These are phyloP conservation scores for Tulasnella sp. DNA, from an alignment of 768 basidiomycete genomes.

Conservation along the genomic window DNA sequence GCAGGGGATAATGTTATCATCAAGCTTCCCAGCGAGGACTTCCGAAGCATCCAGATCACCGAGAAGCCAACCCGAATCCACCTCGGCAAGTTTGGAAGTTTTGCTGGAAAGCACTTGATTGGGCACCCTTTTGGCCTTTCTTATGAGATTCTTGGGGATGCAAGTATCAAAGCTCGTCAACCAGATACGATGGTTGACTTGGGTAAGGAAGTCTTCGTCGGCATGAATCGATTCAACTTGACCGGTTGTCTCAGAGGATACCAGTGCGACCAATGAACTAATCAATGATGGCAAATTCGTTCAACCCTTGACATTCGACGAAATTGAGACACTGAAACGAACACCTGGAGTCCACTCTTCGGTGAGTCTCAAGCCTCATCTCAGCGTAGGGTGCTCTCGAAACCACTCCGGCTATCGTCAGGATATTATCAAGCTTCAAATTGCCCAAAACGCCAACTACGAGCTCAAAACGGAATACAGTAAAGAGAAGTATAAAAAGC, in stretches of 20 bases:
- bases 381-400: neutral
- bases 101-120: constrained; percentile 63
- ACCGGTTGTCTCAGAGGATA: constrained; percentile 57
- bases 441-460: constrained; percentile 84
- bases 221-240: neutral
- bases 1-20: constrained; percentile 62
- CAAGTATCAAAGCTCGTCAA: constrained; percentile 49
- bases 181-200: constrained; percentile 62
- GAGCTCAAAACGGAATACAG: constrained; percentile 94
- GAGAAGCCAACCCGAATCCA: constrained; percentile 52
- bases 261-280: constrained; percentile 90
- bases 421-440: constrained; percentile 93
- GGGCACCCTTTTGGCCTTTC: constrained; percentile 77
- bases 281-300: constrained; percentile 68
- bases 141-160: constrained; percentile 64
- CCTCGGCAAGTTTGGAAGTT: constrained; percentile 78
- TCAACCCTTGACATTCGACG: constrained; percentile 68
- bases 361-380: constrained; percentile 30
- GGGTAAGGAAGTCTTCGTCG: constrained; percentile 37
- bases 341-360: constrained; percentile 62
- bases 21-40: constrained; percentile 63
- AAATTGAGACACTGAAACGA: constrained; percentile 73
- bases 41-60: constrained; percentile 62
- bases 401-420: constrained; percentile 25
- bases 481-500: constrained; percentile 95